Evolutionary conservation across 345 rosid species (phyloP), one percentile per base, ranked within the genome.

Genomic region (Citrus inodora): DNA sequence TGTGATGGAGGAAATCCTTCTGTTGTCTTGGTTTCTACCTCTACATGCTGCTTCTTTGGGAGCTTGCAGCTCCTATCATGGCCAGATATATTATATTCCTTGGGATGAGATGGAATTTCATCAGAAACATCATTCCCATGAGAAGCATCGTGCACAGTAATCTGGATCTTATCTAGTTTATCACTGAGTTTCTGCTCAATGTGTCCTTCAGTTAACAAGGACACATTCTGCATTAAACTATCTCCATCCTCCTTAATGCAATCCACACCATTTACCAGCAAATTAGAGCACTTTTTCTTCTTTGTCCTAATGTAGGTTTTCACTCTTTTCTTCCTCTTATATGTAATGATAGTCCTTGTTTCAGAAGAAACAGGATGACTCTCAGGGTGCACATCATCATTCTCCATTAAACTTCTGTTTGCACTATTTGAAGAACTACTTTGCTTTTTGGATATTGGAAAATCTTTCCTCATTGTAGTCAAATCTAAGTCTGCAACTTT

Each of bases 21-120:
- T 76, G 73, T 75, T 68, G 24, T 28, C 22, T 78, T 78, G 66
- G 66, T 30, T 69, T 87, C 71, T 69, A 27, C 63, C 81, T 77
- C 78, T n/a, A 21, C 75, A 63, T 73, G 77, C n/a, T 75, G 80
- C 56, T 66, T 66, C 19, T 74, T 67, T 67, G 22, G 33, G 25
- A 79, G 40, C 62, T 58, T 68, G 78, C 86, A 76, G 58, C 32
- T n/a, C 32, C 70, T 17, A 9, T 38, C 40, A 62, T 19, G 35
- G 27, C 59, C 25, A 38, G 33, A 73, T 51, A 32, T 21, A 75
- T 51, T 32, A 75, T 22, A 28, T 35, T 48, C 62, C 2, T 6
- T 75, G 24, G 42, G 42, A 22, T 33, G 8, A 30, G 61, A 63
- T 46, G 61, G 37, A 46, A 28, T 46, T 75, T 63, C 42, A 62